Evolutionary conservation across 2,329 filamentous ascomycete genomes (phyloP).

Genomic region (Penicillium capsulatum): DNA sequence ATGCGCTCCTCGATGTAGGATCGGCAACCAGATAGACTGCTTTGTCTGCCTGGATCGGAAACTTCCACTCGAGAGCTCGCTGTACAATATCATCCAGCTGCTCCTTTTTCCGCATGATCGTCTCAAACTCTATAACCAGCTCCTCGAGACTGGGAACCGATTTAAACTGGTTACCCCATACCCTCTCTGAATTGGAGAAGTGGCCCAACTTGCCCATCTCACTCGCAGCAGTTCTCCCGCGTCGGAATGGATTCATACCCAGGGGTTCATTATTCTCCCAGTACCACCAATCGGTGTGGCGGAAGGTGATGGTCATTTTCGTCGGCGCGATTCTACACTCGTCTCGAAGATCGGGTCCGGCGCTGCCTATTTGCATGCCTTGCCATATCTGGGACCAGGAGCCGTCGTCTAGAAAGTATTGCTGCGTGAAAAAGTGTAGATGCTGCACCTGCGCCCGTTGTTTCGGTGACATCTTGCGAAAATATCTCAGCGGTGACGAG

Average conservation of each 20-base stretch:
- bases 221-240: slow-evolving; percentile 5
- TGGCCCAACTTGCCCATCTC: neutral
- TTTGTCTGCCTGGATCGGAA: slow-evolving; percentile 4
- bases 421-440: slow-evolving; percentile 28
- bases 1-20: slow-evolving; percentile 1
- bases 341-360: slow-evolving; percentile 1
- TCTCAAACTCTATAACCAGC: slow-evolving; percentile 30
- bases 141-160: slow-evolving; percentile 15
- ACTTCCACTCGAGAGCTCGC: slow-evolving; percentile 22
- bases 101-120: slow-evolving; percentile 18
- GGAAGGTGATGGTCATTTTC: slow-evolving; percentile 24
- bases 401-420: slow-evolving; percentile 22
- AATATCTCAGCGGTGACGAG: slow-evolving; percentile 11
- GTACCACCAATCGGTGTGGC: slow-evolving; percentile 31
- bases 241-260: slow-evolving; percentile 25
- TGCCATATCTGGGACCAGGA: slow-evolving; percentile 1
- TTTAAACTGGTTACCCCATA: slow-evolving; percentile 9
- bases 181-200: neutral
- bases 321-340: slow-evolving; percentile 13
- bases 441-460: slow-evolving; percentile 18
- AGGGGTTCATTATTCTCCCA: slow-evolving; percentile 25
- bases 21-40: slow-evolving; percentile 4
- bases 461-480: slow-evolving; percentile 17
- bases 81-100: slow-evolving; percentile 24
- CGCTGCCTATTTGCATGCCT: slow-evolving; percentile 2